phyloP scores from a whole-genome alignment of 148 eudicot species.

The Vaccinium vitisidaea region DNA sequence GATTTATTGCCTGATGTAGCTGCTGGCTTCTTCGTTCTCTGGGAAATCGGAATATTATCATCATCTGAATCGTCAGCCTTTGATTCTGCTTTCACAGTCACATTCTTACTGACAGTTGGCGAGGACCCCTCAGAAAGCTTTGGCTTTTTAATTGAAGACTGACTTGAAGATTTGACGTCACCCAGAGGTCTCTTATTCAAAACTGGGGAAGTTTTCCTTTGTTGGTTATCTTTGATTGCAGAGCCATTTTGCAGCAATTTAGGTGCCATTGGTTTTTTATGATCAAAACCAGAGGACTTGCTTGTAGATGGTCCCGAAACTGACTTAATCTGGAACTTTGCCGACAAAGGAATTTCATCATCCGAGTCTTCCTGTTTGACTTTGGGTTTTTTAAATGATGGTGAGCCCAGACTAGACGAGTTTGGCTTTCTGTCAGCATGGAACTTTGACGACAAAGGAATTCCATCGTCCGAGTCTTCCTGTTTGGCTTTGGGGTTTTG shows the following conservation, averaged over 20 bases:
- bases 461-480: slow-evolving; percentile 74
- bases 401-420: slow-evolving; percentile 19
- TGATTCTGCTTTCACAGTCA: slow-evolving; percentile 46
- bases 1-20: slow-evolving; percentile 49
- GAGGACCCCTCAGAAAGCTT: slow-evolving; percentile 54
- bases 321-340: slow-evolving; percentile 37
- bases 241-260: slow-evolving; percentile 72
- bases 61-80: slow-evolving; percentile 48
- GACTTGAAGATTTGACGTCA: slow-evolving; percentile 42
- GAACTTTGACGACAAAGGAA: slow-evolving; percentile 58
- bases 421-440: slow-evolving; percentile 32
- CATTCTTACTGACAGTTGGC: slow-evolving; percentile 45
- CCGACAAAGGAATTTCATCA: slow-evolving; percentile 1
- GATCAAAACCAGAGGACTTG: not conserved
- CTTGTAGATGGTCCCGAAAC: slow-evolving; percentile 39
- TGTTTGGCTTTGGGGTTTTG: slow-evolving; percentile 34
- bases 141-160: slow-evolving; percentile 55
- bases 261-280: not conserved
- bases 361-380: slow-evolving; percentile 6
- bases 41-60: slow-evolving; percentile 68
- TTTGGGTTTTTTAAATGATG: slow-evolving; percentile 26
- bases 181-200: slow-evolving; percentile 64
- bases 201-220: slow-evolving; percentile 29
- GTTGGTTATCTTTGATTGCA: slow-evolving; percentile 40
- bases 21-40: slow-evolving; percentile 62